Percentiles rank a stretch among this genome's conserved stretches.
These are phyloP conservation scores for Xylariaceae sp. DNA, from an alignment of 2,329 filamentous ascomycete species.

Conservation along the genomic window DNA sequence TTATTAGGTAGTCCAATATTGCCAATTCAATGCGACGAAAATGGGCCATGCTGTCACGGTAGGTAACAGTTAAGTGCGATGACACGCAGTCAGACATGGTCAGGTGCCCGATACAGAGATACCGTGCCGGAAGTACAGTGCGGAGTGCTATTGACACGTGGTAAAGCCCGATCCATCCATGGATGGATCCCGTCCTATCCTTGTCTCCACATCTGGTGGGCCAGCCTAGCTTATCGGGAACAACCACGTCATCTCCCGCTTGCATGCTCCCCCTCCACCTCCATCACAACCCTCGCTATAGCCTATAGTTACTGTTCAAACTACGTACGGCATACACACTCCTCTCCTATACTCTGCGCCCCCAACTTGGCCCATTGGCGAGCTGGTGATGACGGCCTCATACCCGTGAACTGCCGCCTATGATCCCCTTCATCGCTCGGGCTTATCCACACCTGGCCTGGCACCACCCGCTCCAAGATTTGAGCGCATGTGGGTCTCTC, in stretches of 20 bases:
- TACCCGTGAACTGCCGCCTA: slow-evolving; percentile 15
- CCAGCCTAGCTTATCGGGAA: slow-evolving; percentile 23
- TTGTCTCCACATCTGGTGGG: not conserved
- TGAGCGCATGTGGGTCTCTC: not conserved
- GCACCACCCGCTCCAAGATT: slow-evolving; percentile 1
- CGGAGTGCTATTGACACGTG: not conserved
- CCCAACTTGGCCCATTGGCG: not conserved
- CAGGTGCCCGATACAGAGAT: slow-evolving; percentile 24
- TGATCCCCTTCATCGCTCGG: not conserved
- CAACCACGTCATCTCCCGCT: slow-evolving; percentile 29
- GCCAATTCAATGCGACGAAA: slow-evolving; percentile 6
- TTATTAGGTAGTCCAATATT: too few relatives aligned
- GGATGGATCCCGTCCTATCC: not conserved
- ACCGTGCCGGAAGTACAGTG: not conserved
- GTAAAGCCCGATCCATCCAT: not conserved
- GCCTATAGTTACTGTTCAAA: slow-evolving; percentile 12
- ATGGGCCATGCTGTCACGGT: slow-evolving; percentile 15
- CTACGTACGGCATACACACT: slow-evolving; percentile 9
- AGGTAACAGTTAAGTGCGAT: slow-evolving; percentile 26
- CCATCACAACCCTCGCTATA: too few relatives aligned
- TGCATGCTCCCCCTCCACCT: slow-evolving; percentile 21
- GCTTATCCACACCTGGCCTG: not conserved
- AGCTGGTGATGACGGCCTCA: slow-evolving; percentile 24
- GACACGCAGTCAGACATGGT: slow-evolving; percentile 33
- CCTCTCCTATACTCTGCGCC: slow-evolving; percentile 19